Conservation (phyloP, 1,139 yeast species). For the Arxiozyma heterogenica region DNA sequence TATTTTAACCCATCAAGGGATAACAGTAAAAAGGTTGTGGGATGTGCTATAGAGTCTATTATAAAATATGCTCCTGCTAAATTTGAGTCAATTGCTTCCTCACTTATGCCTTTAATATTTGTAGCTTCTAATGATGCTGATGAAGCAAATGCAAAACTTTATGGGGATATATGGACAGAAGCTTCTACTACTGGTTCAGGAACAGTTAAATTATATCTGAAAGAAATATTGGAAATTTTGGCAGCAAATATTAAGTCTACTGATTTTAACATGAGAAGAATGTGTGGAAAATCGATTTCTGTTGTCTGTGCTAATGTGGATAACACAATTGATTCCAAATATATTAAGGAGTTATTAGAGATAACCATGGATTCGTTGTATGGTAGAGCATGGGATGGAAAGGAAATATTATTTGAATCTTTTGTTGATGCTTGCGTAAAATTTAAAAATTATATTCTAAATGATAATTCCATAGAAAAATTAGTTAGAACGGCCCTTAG, state of each 20-base stretch:
- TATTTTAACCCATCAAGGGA: conserved; percentile 52
- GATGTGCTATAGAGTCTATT: conserved; percentile 56
- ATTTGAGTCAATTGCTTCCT: conserved; percentile 53
- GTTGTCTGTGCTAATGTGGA: conserved; percentile 43
- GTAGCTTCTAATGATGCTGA: conserved; percentile 65
- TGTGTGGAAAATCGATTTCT: conserved; percentile 63
- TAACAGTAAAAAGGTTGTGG: conserved; percentile 45
- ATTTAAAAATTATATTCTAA: conserved; percentile 31
- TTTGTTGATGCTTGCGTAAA: conserved; percentile 50
- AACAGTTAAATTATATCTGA: conserved; percentile 59
- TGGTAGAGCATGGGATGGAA: conserved; percentile 87
- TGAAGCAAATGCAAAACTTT: conserved; percentile 39
- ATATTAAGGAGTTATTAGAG: conserved; percentile 37
- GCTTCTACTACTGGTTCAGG: conserved; percentile 60
- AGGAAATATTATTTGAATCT: conserved; percentile 66
- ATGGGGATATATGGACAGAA: conserved; percentile 70
- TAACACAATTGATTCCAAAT: conserved; percentile 30
- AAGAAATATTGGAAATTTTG: conserved; percentile 57
- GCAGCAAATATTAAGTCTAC: conserved; percentile 45
- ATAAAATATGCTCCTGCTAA: conserved; percentile 63
- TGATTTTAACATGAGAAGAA: conserved; percentile 57
- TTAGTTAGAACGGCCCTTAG: conserved; percentile 39
- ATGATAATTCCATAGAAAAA: conserved; percentile 28
- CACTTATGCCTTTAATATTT: conserved; percentile 70
- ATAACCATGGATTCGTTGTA: conserved; percentile 53